Evolutionary conservation across 2,329 filamentous ascomycete genomes (phyloP), one percentile per base, ranked within the genome.

Genomic region (Endoconidiophora laricicola): DNA sequence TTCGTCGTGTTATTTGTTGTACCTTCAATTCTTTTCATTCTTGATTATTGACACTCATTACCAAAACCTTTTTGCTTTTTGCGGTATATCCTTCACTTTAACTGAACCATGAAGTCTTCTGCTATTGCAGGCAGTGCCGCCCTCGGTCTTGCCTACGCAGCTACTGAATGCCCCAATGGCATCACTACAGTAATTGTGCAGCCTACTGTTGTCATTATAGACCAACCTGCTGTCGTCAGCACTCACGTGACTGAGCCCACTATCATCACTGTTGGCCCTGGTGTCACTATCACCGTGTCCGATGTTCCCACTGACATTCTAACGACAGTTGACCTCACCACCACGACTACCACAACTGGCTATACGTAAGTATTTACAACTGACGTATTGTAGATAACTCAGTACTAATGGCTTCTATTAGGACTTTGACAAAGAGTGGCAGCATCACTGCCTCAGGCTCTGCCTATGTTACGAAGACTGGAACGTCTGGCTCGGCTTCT

Each of bases 61-160:
- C 18, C 10, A 29, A 2, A 29, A 29, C 16, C 16, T 16, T 43
- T 52, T 9, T 40, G 14, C 10, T n/a, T 41, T 33, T 40, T 20
- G 10, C 4, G 4, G 16, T 22, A 9, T 36, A 9, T 29, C 18
- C 38, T 36, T 44, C 6, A 33, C 16, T 47, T 50, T 14, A 4
- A 20, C 24, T 22, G 16, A 18, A 46, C 6, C n/a, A 50, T 50
- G 49, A 52, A 44, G 46, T 40, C 41, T 44, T 26, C 48, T 45
- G 44, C 23, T 48, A 10, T 49, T 33, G 54, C 52, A 24, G 33
- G 46, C 48, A 49, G 39, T n/a, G 51, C 51, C 5, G 43, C 46
- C 14, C 40, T 53, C 26, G 51, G 51, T 6, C 16, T 53, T 22
- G 51, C 42, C 6, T 53, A 53, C 33, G 51, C 46, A 3, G 37